Percentiles rank a stretch among this genome's conserved stretches.
Conservation (phyloP, 2,329 filamentous ascomycete genomes). For the Akanthomyces dipterigenus region DNA sequence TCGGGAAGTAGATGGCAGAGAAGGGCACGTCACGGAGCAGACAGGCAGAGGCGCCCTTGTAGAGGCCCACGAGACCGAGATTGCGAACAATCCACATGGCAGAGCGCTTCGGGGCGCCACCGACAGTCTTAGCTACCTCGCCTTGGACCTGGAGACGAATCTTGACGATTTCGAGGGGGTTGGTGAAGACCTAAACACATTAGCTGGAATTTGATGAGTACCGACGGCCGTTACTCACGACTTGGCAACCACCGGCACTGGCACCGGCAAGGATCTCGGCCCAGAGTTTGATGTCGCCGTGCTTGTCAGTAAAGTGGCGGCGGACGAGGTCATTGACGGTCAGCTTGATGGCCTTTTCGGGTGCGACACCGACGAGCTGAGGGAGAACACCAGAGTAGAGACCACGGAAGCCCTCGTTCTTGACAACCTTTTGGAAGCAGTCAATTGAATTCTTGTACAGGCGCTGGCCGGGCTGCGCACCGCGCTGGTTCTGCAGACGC, state of each 20-base stretch:
- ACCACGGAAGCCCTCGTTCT: slow-evolving; percentile 83
- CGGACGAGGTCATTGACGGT: slow-evolving; percentile 95
- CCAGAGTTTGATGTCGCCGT: slow-evolving; percentile 63
- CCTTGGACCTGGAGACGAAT: slow-evolving; percentile 97
- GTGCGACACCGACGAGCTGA: slow-evolving; percentile 95
- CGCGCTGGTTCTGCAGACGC: slow-evolving; percentile 93
- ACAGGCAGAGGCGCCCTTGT: slow-evolving; percentile 94
- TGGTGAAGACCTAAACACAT: slow-evolving; percentile 72
- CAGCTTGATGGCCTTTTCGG: slow-evolving; percentile 98
- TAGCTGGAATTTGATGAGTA: not conserved
- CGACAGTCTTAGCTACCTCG: slow-evolving; percentile 81
- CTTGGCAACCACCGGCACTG: slow-evolving; percentile 87
- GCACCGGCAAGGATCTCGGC: slow-evolving; percentile 84
- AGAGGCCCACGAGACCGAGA: slow-evolving; percentile 85
- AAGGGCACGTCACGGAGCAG: slow-evolving; percentile 94
- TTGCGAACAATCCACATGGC: slow-evolving; percentile 98
- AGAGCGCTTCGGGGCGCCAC: slow-evolving; percentile 77
- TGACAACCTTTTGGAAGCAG: slow-evolving; percentile 86
- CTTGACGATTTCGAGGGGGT: slow-evolving; percentile 98
- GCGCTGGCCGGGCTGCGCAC: slow-evolving; percentile 71
- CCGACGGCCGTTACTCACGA: slow-evolving; percentile 55
- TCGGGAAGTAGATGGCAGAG: slow-evolving; percentile 97
- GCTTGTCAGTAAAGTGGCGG: slow-evolving; percentile 65
- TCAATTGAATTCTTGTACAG: slow-evolving; percentile 97
- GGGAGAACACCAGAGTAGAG: slow-evolving; percentile 93